These are phyloP conservation scores for Zoysia japonica DNA, from an alignment of 176 grass and related monocot species.

Conservation along the genomic window DNA sequence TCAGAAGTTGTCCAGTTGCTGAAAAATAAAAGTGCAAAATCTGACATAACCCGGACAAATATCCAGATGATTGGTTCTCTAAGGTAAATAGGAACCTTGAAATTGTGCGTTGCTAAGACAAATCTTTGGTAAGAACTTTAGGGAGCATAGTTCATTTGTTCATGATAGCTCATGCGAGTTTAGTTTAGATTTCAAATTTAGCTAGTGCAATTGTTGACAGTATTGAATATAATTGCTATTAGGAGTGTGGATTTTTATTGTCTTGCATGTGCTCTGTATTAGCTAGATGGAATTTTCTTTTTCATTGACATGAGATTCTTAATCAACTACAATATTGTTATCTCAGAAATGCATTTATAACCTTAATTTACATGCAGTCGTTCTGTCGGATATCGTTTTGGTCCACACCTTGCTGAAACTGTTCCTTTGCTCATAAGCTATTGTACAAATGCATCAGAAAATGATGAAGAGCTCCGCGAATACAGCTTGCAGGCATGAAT, in stretches of 20 bases:
- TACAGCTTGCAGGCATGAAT: conserved; percentile 88
- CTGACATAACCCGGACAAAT: conserved; percentile 89
- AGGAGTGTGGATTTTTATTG: neutral
- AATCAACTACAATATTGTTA: neutral
- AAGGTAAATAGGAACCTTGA: conserved; percentile 61
- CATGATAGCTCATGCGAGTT: neutral
- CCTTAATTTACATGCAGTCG: conserved; percentile 55
- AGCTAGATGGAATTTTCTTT: neutral
- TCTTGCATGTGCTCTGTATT: neutral
- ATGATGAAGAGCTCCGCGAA: conserved; percentile 96
- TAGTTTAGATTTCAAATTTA: neutral
- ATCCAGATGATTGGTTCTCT: conserved; percentile 99
- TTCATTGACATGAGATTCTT: neutral
- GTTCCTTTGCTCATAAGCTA: conserved; percentile 91
- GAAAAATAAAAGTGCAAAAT: conserved; percentile 69
- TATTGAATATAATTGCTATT: neutral
- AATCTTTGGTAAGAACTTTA: neutral
- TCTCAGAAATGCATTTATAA: neutral
- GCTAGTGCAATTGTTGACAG: neutral
- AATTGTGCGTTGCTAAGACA: neutral
- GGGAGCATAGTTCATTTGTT: neutral
- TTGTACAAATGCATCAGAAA: conserved; percentile 90
- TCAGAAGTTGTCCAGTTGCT: conserved; percentile 72
- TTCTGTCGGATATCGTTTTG: conserved; percentile 98
- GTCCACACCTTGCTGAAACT: conserved; percentile 82